Conservation (phyloP, 2,329 filamentous ascomycete species). For the Colletotrichum cereale region DNA sequence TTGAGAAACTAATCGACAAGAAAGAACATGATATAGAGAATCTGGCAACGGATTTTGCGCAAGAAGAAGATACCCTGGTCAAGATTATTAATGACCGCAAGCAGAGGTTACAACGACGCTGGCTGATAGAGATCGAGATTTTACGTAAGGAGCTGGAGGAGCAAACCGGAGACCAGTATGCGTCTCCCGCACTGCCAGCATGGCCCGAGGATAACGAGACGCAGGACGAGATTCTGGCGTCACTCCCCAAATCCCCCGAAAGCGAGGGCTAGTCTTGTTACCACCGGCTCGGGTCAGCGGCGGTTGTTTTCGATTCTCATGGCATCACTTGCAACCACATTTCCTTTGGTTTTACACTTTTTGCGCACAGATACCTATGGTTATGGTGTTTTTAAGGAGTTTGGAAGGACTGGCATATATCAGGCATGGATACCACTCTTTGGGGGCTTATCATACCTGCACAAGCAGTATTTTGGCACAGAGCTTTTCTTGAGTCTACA, state of each 20-base stretch:
- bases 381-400: slow-evolving; percentile 34
- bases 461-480: slow-evolving; percentile 20
- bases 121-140: slow-evolving; percentile 66
- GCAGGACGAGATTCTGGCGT: slow-evolving; percentile 33
- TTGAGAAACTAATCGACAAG: slow-evolving; percentile 59
- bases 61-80: slow-evolving; percentile 64
- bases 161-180: slow-evolving; percentile 58
- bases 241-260: slow-evolving; percentile 26
- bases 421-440: slow-evolving; percentile 33
- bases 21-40: slow-evolving; percentile 62
- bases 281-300: not conserved
- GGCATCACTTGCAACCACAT: slow-evolving; percentile 26
- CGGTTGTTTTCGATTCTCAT: slow-evolving; percentile 12
- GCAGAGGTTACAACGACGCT: slow-evolving; percentile 60
- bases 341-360: slow-evolving; percentile 6
- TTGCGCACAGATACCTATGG: slow-evolving; percentile 33
- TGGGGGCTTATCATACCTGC: slow-evolving; percentile 23
- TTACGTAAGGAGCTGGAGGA: slow-evolving; percentile 65
- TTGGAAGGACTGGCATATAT: slow-evolving; percentile 20
- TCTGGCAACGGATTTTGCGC: slow-evolving; percentile 59
- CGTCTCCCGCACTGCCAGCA: slow-evolving; percentile 51
- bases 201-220: slow-evolving; percentile 55
- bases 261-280: slow-evolving; percentile 26
- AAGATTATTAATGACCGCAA: slow-evolving; percentile 60
- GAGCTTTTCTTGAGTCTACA: slow-evolving; percentile 2